Percentiles rank a stretch among this genome's conserved stretches.
These are phyloP conservation scores for Acer saccharum DNA, from an alignment of 345 rosid genomes.

Conservation along the genomic window DNA sequence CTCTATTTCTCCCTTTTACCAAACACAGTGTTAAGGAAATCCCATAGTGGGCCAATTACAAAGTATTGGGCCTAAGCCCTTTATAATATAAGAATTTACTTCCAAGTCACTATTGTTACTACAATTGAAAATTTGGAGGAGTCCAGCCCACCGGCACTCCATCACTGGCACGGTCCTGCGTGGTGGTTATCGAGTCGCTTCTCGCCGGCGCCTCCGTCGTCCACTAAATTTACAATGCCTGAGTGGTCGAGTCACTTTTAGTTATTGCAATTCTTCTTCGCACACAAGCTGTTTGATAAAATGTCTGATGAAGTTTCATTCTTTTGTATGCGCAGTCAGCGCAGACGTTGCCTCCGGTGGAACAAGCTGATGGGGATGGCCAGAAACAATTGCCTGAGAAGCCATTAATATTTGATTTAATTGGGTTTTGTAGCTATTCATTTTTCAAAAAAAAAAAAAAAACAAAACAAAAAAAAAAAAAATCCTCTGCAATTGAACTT, in stretches of 20 bases:
- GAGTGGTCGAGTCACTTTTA: slow-evolving; percentile 44
- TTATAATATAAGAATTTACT: too few relatives aligned
- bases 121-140: slow-evolving; percentile 40
- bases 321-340: slow-evolving; percentile 32
- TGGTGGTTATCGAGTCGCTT: slow-evolving; percentile 62
- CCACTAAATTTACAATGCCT: slow-evolving; percentile 64
- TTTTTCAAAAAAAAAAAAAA: background rate
- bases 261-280: background rate
- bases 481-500: too few relatives aligned
- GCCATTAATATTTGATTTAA: slow-evolving; percentile 1
- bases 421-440: background rate
- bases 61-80: too few relatives aligned
- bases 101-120: too few relatives aligned
- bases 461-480: too few relatives aligned
- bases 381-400: slow-evolving; percentile 16
- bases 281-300: slow-evolving; percentile 44
- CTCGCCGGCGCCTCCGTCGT: slow-evolving; percentile 76
- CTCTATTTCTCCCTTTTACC: too few relatives aligned
- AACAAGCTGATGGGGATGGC: slow-evolving; percentile 28
- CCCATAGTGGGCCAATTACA: too few relatives aligned
- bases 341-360: slow-evolving; percentile 56
- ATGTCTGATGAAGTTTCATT: slow-evolving; percentile 22
- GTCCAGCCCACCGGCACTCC: slow-evolving; percentile 68
- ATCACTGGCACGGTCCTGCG: slow-evolving; percentile 61
- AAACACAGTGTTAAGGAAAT: too few relatives aligned